These are phyloP conservation scores for Neurospora tetraspora DNA, from an alignment of 495 filamentous ascomycete species.

Conservation along the genomic window DNA sequence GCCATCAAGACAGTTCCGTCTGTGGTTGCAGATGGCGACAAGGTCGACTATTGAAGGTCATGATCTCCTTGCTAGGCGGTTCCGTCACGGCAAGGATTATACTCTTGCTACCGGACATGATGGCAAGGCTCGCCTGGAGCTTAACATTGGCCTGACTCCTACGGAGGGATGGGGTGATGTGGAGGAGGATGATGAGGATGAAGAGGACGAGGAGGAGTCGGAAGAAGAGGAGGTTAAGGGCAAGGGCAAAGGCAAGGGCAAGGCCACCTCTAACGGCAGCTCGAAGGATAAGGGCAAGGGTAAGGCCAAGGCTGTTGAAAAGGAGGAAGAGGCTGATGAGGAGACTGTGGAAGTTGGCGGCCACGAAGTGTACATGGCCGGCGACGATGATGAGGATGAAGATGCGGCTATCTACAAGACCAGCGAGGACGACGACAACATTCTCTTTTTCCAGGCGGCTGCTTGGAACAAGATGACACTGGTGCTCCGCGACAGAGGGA, in stretches of 20 bases:
- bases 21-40: slow-evolving; percentile 80
- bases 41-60: slow-evolving; percentile 54
- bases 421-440: slow-evolving; percentile 75
- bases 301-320: slow-evolving; percentile 15
- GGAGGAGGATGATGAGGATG: slow-evolving; percentile 44
- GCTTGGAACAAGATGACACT: slow-evolving; percentile 85
- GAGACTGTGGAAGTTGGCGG: slow-evolving; percentile 57
- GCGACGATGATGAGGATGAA: slow-evolving; percentile 62
- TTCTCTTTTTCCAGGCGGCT: slow-evolving; percentile 80
- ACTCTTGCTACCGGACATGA: slow-evolving; percentile 80
- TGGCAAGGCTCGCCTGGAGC: slow-evolving; percentile 72
- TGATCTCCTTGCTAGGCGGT: slow-evolving; percentile 68
- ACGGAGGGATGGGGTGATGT: slow-evolving; percentile 73
- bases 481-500: slow-evolving; percentile 77
- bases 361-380: slow-evolving; percentile 88
- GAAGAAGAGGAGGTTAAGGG: slow-evolving; percentile 20
- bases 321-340: slow-evolving; percentile 16
- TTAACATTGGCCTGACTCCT: slow-evolving; percentile 77
- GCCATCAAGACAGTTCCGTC: slow-evolving; percentile 76
- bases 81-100: slow-evolving; percentile 81
- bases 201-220: slow-evolving; percentile 27
- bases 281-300: slow-evolving; percentile 17
- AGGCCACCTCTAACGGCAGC: slow-evolving; percentile 29
- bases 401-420: slow-evolving; percentile 84
- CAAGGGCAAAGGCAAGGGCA: slow-evolving; percentile 44